These are phyloP conservation scores for Phlyctochytrium planicorne DNA, from an alignment of 192 early-diverging fungal species.

Conservation along the genomic window DNA sequence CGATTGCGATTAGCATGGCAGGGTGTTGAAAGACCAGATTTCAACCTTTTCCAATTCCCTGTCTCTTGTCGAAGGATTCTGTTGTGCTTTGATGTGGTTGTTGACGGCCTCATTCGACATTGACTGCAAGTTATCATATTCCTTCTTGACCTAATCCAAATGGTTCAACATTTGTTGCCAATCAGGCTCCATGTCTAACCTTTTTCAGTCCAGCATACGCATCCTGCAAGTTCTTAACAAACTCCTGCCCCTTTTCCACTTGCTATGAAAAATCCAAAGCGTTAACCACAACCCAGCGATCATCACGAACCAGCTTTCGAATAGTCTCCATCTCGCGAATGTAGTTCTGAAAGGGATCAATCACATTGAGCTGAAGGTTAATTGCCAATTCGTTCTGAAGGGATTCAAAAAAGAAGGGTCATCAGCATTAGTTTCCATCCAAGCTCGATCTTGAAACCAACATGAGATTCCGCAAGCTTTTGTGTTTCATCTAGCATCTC, in stretches of 20 bases:
- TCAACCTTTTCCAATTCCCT: constrained; percentile 41
- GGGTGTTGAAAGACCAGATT: neutral
- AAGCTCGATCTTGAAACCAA: constrained; percentile 14
- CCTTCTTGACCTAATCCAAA: constrained; percentile 34
- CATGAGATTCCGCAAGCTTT: constrained; percentile 36
- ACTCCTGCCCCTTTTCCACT: constrained; percentile 34
- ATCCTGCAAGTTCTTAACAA: constrained; percentile 34
- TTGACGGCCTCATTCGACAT: constrained; percentile 26
- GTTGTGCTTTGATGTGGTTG: constrained; percentile 26
- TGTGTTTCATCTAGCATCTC: constrained; percentile 34
- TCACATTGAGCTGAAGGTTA: constrained; percentile 32
- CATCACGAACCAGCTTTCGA: constrained; percentile 18
- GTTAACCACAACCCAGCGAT: neutral
- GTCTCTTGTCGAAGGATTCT: constrained; percentile 24
- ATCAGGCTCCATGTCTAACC: constrained; percentile 16
- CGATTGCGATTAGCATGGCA: neutral
- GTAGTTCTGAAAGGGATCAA: constrained; percentile 31
- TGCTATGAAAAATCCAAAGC: constrained; percentile 26
- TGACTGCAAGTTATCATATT: constrained; percentile 25
- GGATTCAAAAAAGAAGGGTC: neutral
- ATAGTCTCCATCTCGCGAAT: constrained; percentile 44
- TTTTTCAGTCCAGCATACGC: constrained; percentile 31
- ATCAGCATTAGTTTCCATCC: neutral
- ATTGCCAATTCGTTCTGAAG: constrained; percentile 29
- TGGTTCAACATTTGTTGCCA: neutral